Evolutionary conservation across 2,329 filamentous ascomycete species (phyloP), one percentile per base, ranked within the genome.

Genomic region (Colletotrichum kahawae): DNA sequence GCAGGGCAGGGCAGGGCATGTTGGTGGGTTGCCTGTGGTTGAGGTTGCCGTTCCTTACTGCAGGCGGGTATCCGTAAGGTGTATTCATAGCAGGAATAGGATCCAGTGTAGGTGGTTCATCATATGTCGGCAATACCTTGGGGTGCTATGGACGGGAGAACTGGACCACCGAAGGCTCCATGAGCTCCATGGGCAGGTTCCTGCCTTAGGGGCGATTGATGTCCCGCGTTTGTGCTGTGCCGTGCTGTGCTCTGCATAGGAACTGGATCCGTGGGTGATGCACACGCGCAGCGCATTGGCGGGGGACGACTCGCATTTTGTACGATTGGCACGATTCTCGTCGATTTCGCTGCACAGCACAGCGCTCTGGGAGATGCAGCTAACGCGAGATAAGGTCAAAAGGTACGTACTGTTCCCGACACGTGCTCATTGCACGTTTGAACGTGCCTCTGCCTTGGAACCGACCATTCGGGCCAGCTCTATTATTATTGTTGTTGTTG

Each of bases 351-450:
- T 67, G 69, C 72, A 67, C 62, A 72, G 72, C 72, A 72, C 62
- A 72, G 72, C 64, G 31, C n/a, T 62, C 56, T 33, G n/a, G 18
- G 67, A 64, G 59, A 71, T 48, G 67, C 67, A 64, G 66, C 71
- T 64, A 67, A 72, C 5, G 72, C 12, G 48, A 67, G 43, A 51
- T 56, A 54, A 62, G 56, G 63, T 48, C 24, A 51, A 31, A 8
- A 9, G 51, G 54, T 69, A 72, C 56, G 64, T 72, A 68, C 64
- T 36, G 1, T 4, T 7, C 1, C 57, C 57, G 31, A 43, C 72
- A 75, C 72, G 69, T 72, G 72, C 72, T 71, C 72, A 16, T 57
- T 67, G 72, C 72, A 71, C 72, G 71, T 74, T 71, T 63, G 60
- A 36, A 63, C 60, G 54, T 57, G 54, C 62, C 27, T 33, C 18